Evolutionary conservation across 2,329 filamentous ascomycete species (phyloP).

Genomic region (Lachnellula hyalina): DNA sequence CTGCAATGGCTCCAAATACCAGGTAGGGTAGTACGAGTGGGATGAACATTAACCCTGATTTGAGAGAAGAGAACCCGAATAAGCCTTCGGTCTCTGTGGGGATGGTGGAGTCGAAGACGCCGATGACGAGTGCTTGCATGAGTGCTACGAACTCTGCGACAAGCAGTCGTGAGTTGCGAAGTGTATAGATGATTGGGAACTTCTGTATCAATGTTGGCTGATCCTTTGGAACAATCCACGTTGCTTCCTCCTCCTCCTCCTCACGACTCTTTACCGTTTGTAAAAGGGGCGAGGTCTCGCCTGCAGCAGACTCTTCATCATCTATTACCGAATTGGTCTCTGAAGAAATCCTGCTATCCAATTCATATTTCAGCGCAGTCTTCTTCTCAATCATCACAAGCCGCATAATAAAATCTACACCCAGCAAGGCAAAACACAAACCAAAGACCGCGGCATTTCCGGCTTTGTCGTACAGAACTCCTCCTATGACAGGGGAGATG

Average conservation of each 20-base stretch:
- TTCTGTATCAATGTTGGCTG: slow-evolving; percentile 35
- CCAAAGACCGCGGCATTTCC: slow-evolving; percentile 56
- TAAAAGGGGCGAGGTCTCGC: slow-evolving; percentile 35
- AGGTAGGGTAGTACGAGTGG: slow-evolving; percentile 35
- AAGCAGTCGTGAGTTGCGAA: slow-evolving; percentile 36
- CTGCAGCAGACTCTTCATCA: slow-evolving; percentile 14
- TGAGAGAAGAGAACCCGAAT: slow-evolving; percentile 34
- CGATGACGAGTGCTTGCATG: slow-evolving; percentile 38
- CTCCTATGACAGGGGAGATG: slow-evolving; percentile 53
- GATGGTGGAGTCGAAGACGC: slow-evolving; percentile 36
- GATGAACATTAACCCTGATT: slow-evolving; percentile 35
- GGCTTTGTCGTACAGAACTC: slow-evolving; percentile 52
- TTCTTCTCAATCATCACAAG: slow-evolving; percentile 59
- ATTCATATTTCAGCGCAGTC: slow-evolving; percentile 41
- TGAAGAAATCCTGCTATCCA: slow-evolving; percentile 3
- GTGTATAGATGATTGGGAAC: slow-evolving; percentile 44
- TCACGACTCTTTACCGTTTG: slow-evolving; percentile 18
- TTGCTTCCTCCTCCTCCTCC: slow-evolving; percentile 15
- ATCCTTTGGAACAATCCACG: slow-evolving; percentile 39
- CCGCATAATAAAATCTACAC: slow-evolving; percentile 55
- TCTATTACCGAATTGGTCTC: slow-evolving; percentile 6
- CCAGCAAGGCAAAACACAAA: slow-evolving; percentile 48
- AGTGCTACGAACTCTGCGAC: slow-evolving; percentile 37
- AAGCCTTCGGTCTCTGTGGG: slow-evolving; percentile 34
- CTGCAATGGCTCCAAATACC: slow-evolving; percentile 31